Evolutionary conservation across 2,329 filamentous ascomycete genomes (phyloP), one percentile per base, ranked within the genome.

Genomic region (Alternaria tenuissima): DNA sequence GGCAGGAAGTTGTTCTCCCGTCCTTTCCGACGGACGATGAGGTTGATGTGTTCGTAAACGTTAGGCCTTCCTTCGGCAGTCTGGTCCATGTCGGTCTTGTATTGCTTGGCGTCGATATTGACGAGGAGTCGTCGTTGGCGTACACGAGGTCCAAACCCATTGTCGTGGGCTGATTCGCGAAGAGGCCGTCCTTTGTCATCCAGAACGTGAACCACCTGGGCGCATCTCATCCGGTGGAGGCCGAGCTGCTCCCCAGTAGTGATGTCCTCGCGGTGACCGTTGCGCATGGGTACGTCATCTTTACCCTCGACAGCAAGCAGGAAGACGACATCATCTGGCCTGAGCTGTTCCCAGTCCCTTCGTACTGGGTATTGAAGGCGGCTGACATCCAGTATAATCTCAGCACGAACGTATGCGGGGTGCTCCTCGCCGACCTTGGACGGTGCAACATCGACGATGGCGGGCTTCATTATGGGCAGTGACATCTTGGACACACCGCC

Each of bases 1-100:
- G 94, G 89, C 74, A 92, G 96, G 84, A 99, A 99, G 78, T 99
- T 99, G 81, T 99, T 99, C 79, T 99, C 95, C 61, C 94, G 86
- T 28, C 92, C 90, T 75, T 88, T 90, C 68, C 95, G 87, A 59
- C 95, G 89, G 52, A 97, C 85, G 55, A 99, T 82, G 41, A 98
- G 81, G 73, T 99, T 99, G 72, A 99, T 89, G 34, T 85, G 85
- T 46, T 92, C 89, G 77, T 97, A 97, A 5, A 96, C 83, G 70
- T 96, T 91, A 1, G 87, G 83, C 70, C 91, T 91, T n/a, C 89
- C 91, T 60, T 85, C 83, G 9, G 86, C 82, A 38, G 85, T 81
- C 53, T 83, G 84, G 62, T 91, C 88, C 66, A 88, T 88, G 78
- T 99, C 95, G 52, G 85, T 83, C 68, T 91, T 88, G 79, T 94